Conservation (phyloP, 768 basidiomycete genomes). For the Pleurotus pulmonarius region DNA sequence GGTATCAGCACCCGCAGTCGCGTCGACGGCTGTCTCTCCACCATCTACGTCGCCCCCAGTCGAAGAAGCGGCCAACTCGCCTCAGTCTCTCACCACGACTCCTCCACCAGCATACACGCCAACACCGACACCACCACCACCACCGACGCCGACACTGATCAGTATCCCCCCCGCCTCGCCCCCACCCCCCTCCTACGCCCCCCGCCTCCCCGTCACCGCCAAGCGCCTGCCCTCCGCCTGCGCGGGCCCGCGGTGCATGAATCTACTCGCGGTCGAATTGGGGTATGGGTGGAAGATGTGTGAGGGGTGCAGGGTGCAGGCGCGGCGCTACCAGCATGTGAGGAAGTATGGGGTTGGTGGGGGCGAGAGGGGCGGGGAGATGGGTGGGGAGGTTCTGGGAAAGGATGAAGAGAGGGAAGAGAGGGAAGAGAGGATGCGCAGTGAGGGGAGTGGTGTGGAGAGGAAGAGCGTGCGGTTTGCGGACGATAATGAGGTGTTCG, state of each 20-base stretch:
- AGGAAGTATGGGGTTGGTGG: background rate
- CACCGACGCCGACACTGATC: no score
- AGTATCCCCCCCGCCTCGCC: background rate
- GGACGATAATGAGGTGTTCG: no score
- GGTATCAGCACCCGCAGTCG: no score
- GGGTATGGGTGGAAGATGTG: conserved; percentile 3
- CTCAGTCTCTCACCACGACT: background rate
- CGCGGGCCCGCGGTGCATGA: background rate
- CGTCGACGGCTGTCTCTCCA: no score
- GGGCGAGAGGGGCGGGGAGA: background rate
- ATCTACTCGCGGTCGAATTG: background rate
- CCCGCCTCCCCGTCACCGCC: background rate
- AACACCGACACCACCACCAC: no score
- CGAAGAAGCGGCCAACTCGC: background rate
- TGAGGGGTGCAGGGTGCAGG: background rate
- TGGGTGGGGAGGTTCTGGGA: background rate
- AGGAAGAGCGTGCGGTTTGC: no score
- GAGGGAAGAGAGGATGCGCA: background rate
- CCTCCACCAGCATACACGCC: no score
- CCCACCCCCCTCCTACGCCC: background rate
- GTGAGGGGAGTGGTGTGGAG: no score
- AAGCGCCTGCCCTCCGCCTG: background rate
- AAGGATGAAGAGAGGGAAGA: background rate
- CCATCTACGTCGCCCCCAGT: no score
- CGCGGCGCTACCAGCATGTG: background rate